Conservation (phyloP, 495 filamentous ascomycete species). For the Penicillium antarcticum region DNA sequence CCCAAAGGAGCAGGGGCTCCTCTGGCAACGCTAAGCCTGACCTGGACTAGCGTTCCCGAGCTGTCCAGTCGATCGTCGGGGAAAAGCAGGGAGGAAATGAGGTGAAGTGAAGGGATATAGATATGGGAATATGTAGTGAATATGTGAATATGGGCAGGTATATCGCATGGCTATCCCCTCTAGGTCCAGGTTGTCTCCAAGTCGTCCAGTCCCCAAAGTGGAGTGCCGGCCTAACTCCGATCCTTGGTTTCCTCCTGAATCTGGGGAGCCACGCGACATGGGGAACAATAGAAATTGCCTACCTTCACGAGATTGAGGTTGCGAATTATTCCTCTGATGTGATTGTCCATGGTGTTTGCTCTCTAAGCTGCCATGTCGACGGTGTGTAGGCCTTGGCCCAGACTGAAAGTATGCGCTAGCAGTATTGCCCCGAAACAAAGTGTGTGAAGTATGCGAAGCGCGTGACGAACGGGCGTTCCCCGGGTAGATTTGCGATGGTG, state of each 20-base stretch:
- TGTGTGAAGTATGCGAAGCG: conserved; percentile 6
- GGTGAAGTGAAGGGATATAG: conserved; percentile 1
- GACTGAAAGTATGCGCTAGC: conserved; percentile 19
- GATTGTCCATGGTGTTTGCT: conserved; percentile 15
- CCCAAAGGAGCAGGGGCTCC: conserved; percentile 19
- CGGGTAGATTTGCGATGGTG: conserved; percentile 16
- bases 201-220: neutral
- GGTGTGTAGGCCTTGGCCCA: conserved; percentile 14
- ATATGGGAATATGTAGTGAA: neutral
- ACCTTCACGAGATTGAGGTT: conserved; percentile 34
- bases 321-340: conserved; percentile 24
- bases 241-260: conserved; percentile 15
- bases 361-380: conserved; percentile 24
- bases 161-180: too few relatives aligned
- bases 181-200: too few relatives aligned
- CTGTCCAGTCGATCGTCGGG: conserved; percentile 35
- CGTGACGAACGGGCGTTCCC: neutral
- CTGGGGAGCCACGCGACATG: conserved; percentile 13
- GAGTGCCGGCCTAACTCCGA: conserved; percentile 25
- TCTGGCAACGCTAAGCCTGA: conserved; percentile 15
- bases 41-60: conserved; percentile 39
- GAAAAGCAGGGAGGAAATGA: conserved; percentile 10
- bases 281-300: conserved; percentile 8
- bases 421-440: conserved; percentile 12
- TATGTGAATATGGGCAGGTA: too few relatives aligned